A percentile compares a stretch with the other conserved stretches of the same genome.
phyloP scores from a whole-genome alignment of 129 eudicot genomes.

The Deinandra increscens region DNA sequence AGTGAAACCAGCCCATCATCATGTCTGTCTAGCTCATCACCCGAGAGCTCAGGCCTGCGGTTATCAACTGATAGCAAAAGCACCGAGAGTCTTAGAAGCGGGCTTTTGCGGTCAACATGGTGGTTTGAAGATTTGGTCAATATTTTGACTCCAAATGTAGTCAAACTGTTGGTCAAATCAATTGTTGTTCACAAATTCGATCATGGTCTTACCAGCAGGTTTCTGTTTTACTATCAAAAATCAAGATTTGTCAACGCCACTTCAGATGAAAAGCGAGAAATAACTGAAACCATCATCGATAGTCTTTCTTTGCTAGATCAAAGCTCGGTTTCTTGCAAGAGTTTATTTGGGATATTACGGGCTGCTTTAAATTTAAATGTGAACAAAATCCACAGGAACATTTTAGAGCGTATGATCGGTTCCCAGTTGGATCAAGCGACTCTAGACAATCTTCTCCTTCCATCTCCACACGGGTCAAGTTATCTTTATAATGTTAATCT shows the following conservation, averaged over 20 bases:
- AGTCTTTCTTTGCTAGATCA: conserved; percentile 53
- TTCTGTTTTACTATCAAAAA: conserved; percentile 72
- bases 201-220: conserved; percentile 46
- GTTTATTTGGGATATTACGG: conserved; percentile 57
- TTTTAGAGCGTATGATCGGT: conserved; percentile 73
- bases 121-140: conserved; percentile 76
- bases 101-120: conserved; percentile 53
- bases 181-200: conserved; percentile 54
- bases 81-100: conserved; percentile 60
- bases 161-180: conserved; percentile 37
- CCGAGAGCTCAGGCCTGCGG: conserved; percentile 65
- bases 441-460: conserved; percentile 70
- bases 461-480: conserved; percentile 46
- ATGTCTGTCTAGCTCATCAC: conserved; percentile 64
- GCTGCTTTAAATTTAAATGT: conserved; percentile 39
- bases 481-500: conserved; percentile 63
- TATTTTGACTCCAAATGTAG: conserved; percentile 34
- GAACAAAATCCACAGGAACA: conserved; percentile 31
- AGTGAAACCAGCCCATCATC: conserved; percentile 73
- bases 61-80: conserved; percentile 75
- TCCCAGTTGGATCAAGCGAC: conserved; percentile 66
- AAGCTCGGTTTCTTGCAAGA: conserved; percentile 45
- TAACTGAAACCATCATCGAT: conserved; percentile 46
- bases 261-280: conserved; percentile 48
- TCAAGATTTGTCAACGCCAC: conserved; percentile 44